Base-by-base conservation (phyloP, 495 filamentous ascomycete genomes). In the Oidiodendron maius region DNA sequence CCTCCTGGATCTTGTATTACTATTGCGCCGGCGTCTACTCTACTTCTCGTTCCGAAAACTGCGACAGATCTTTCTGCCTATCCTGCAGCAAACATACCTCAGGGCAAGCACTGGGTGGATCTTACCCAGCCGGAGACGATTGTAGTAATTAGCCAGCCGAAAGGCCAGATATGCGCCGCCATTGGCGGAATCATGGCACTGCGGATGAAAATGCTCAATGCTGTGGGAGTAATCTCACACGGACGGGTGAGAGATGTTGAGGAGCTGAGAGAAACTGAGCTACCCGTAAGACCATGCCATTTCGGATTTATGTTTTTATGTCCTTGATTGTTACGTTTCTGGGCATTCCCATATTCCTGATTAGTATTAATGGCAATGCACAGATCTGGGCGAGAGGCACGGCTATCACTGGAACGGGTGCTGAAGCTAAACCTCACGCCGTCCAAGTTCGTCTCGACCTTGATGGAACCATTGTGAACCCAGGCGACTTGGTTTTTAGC, bases 151-250 rank as follows among this genome's bases (percentile, higher is more conserved):
- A 70, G 72, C 22, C 83, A 86, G 55, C 81, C 83, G 0, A 45
- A 58, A 5, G 66, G 67, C 4, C 81, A 84, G 61, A 67, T 70
- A 22, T 82, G 78, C 58, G 83, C 83, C 9, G 74, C 83, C 10
- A 64, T 84, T 0, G 83, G 83, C 24, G 83, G 81, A 2, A 83
- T 87, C 47, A 82, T 86, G 70, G 84, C 80, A 1, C 65, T 71
- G 11, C 64, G 83, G 20, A 80, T 86, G 74, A 76, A 75, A 47
- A 50, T 62, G 5, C 63, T 77, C 0, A 74, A 64, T 1, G 72
- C 74, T 0, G 63, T 61, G 44, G 78, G 65, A 11, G 71, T 77
- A 3, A 65, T 87, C 16, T 75, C 84, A 0, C 67, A 72, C 47
- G 84, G 84, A 0, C 61, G 82, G 23, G 74, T 82, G 1, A 66